Percentiles rank a stretch among this genome's conserved stretches.
phyloP scores from a whole-genome alignment of 179 eudicot species.

The Spergularia azorica region DNA sequence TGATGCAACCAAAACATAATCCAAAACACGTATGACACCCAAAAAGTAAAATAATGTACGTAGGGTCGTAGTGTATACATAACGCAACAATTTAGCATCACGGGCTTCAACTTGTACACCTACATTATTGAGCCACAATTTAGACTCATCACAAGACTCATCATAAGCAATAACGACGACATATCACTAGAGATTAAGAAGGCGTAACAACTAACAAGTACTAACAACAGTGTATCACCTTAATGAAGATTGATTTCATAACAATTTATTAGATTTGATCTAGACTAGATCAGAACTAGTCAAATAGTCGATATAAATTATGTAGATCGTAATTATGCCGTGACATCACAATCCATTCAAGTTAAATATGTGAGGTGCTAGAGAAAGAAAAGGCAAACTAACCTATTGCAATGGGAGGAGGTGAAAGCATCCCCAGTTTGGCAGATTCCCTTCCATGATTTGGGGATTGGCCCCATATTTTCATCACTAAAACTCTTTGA shows the following conservation, averaged over 20 bases:
- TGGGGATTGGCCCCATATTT: constrained; percentile 80
- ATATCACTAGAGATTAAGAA: too few species aligned
- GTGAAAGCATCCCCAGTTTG: constrained; percentile 69
- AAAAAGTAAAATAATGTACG: constrained; percentile 11
- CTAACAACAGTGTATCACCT: too few species aligned
- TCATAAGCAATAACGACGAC: too few species aligned
- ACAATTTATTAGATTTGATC: too few species aligned
- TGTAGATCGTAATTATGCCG: too few species aligned
- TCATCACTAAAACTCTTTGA: constrained; percentile 77
- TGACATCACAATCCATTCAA: too few species aligned
- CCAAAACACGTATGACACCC: constrained; percentile 1
- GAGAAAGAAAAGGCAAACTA: constrained; percentile 22
- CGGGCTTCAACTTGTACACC: neutral
- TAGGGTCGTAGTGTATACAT: constrained; percentile 12
- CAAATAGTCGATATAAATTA: too few species aligned
- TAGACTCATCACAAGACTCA: too few species aligned
- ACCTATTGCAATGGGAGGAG: constrained; percentile 82
- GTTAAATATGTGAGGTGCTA: neutral
- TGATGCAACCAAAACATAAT: constrained; percentile 3
- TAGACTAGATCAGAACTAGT: too few species aligned
- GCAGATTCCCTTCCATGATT: constrained; percentile 86
- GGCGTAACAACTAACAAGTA: too few species aligned
- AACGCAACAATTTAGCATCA: constrained; percentile 16
- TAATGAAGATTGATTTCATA: too few species aligned
- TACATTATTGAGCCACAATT: too few species aligned